Evolutionary conservation across 2,329 filamentous ascomycete species (phyloP).

Genomic region (Aureobasidium vineae): DNA sequence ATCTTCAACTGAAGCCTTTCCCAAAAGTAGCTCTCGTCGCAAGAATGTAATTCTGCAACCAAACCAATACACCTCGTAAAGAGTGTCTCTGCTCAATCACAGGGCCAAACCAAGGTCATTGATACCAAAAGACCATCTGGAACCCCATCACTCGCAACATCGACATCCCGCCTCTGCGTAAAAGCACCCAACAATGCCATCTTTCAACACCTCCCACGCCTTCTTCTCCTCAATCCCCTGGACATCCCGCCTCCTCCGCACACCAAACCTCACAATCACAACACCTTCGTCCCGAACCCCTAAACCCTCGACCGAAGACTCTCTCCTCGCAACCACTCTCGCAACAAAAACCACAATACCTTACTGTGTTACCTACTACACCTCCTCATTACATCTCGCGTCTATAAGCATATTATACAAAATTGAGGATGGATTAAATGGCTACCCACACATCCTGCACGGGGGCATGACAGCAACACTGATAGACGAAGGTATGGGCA

Average conservation of each 20-base stretch:
- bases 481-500: conserved; percentile 59
- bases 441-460: conserved; percentile 54
- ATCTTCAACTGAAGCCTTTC: too few species aligned
- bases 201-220: background rate
- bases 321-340: conserved; percentile 55
- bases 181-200: background rate
- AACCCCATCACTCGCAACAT: background rate
- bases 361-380: conserved; percentile 47
- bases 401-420: conserved; percentile 43
- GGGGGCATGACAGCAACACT: conserved; percentile 59
- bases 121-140: too few species aligned
- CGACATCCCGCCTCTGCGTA: background rate
- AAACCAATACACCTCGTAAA: too few species aligned
- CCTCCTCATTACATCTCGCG: conserved; percentile 35
- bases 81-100: too few species aligned
- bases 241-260: conserved; percentile 34
- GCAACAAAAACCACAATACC: conserved; percentile 52
- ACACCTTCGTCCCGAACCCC: conserved; percentile 41
- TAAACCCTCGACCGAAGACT: conserved; percentile 50
- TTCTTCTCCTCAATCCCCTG: conserved; percentile 38
- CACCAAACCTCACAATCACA: conserved; percentile 43
- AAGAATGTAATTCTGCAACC: too few species aligned
- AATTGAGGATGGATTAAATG: conserved; percentile 56
- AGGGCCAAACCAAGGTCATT: background rate
- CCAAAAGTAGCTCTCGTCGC: too few species aligned